Conservation (phyloP, 2,329 filamentous ascomycete species). For the Coleophoma crateriformis region DNA sequence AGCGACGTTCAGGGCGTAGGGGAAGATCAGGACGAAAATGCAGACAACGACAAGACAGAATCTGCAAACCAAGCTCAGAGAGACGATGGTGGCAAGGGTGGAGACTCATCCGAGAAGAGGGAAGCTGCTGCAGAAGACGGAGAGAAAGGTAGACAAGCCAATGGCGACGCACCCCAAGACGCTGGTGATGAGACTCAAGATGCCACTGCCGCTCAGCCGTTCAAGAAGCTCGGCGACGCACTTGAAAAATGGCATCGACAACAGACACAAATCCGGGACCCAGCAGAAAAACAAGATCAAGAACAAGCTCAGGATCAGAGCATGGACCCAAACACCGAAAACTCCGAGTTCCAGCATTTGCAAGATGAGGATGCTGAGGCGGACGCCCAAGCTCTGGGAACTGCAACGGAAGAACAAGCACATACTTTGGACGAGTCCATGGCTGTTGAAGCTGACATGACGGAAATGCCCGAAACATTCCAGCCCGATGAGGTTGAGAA, state of each 20-base stretch:
- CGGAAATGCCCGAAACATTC: conserved; percentile 51
- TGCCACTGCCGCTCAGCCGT: conserved; percentile 57
- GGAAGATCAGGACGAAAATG: conserved; percentile 58
- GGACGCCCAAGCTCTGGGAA: conserved; percentile 89
- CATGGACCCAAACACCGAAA: conserved; percentile 55
- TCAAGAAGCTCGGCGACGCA: conserved; percentile 91
- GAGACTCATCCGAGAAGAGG: conserved; percentile 58
- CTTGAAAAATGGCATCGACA: conserved; percentile 90
- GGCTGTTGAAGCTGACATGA: conserved; percentile 68
- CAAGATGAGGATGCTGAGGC: conserved; percentile 74
- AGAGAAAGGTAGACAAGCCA: conserved; percentile 38
- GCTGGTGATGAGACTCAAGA: conserved; percentile 31
- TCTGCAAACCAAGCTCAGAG: conserved; percentile 56
- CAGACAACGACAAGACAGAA: conserved; percentile 56
- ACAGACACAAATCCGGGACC: conserved; percentile 67
- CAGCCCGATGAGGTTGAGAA: conserved; percentile 34
- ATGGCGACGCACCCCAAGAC: conserved; percentile 32
- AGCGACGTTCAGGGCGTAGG: conserved; percentile 61
- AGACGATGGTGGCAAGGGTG: conserved; percentile 61
- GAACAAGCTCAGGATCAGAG: conserved; percentile 28
- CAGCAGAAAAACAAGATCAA: conserved; percentile 45
- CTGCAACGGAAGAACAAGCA: conserved; percentile 81
- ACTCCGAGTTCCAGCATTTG: conserved; percentile 89
- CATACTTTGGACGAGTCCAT: conserved; percentile 82
- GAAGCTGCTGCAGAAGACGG: conserved; percentile 60